Percentiles rank a stretch among this genome's conserved stretches.
These are phyloP conservation scores for Trypanosoma caninum DNA, from an alignment of 208 protist genomes.

Conservation along the genomic window DNA sequence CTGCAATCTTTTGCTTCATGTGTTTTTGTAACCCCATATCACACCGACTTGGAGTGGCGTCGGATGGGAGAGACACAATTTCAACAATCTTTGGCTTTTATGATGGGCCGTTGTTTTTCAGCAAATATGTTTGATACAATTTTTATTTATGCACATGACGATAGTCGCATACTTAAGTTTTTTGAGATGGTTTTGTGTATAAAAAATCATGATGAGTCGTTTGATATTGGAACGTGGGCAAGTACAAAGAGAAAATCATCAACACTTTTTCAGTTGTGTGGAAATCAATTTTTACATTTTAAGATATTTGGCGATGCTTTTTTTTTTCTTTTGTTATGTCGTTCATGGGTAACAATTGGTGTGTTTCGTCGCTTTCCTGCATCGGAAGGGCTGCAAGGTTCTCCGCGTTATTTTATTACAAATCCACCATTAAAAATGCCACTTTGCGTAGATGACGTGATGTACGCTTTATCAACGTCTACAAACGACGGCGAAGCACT, in stretches of 20 bases:
- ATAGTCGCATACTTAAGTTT: slow-evolving; percentile 71
- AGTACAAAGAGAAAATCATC: slow-evolving; percentile 31
- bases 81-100: slow-evolving; percentile 82
- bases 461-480: slow-evolving; percentile 56
- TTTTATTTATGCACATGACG: slow-evolving; percentile 74
- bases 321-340: slow-evolving; percentile 62
- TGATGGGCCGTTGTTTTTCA: slow-evolving; percentile 88
- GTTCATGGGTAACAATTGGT: slow-evolving; percentile 73
- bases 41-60: slow-evolving; percentile 74
- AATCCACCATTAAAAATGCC: slow-evolving; percentile 74
- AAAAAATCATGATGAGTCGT: slow-evolving; percentile 50
- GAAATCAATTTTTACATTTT: slow-evolving; percentile 67
- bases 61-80: slow-evolving; percentile 72
- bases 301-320: slow-evolving; percentile 81
- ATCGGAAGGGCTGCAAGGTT: slow-evolving; percentile 46
- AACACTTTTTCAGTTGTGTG: slow-evolving; percentile 77
- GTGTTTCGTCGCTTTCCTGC: slow-evolving; percentile 77
- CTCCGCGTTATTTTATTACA: slow-evolving; percentile 83
- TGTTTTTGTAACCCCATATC: slow-evolving; percentile 72
- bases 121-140: slow-evolving; percentile 82
- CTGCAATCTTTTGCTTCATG: slow-evolving; percentile 81
- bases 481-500: neutral
- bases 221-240: slow-evolving; percentile 61
- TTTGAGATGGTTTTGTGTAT: slow-evolving; percentile 81
- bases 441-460: slow-evolving; percentile 75